These are phyloP conservation scores for Colletotrichum cuscutae DNA, from an alignment of 2,329 filamentous ascomycete genomes.

Conservation along the genomic window DNA sequence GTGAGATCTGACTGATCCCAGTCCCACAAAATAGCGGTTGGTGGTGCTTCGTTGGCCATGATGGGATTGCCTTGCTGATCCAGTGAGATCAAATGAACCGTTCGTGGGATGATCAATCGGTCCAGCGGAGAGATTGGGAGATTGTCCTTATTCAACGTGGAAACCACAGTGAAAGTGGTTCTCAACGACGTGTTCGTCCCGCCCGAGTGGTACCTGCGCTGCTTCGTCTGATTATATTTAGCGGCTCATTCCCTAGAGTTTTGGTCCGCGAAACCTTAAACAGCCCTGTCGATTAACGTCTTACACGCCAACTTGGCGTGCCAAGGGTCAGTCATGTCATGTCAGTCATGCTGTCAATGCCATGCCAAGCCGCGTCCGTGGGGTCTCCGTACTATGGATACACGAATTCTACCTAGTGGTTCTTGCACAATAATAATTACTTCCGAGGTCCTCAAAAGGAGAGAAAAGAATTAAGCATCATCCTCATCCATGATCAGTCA, in stretches of 20 bases:
- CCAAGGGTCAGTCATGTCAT: not conserved
- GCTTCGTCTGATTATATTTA: not conserved
- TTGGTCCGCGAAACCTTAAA: not conserved
- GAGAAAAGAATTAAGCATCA: too few species aligned
- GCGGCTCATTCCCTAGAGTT: not conserved
- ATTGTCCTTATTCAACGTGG: not conserved
- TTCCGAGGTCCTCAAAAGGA: too few species aligned
- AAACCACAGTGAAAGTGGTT: not conserved
- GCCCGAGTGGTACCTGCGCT: too few species aligned
- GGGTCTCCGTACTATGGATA: too few species aligned
- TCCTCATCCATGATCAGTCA: too few species aligned
- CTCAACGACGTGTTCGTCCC: too few species aligned
- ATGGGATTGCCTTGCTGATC: not conserved
- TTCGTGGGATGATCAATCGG: not conserved
- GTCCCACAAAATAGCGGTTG: not conserved
- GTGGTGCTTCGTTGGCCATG: not conserved
- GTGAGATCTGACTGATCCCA: not conserved
- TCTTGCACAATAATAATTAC: too few species aligned
- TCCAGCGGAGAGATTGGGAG: not conserved
- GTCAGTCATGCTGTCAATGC: not conserved
- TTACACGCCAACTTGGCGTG: not conserved
- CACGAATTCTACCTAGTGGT: too few species aligned
- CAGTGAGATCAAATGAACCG: not conserved
- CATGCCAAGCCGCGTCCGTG: not conserved
- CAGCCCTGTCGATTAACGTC: not conserved